Base-by-base conservation (phyloP, 1,284 basidiomycete genomes). In the Xanthoconium separans region DNA sequence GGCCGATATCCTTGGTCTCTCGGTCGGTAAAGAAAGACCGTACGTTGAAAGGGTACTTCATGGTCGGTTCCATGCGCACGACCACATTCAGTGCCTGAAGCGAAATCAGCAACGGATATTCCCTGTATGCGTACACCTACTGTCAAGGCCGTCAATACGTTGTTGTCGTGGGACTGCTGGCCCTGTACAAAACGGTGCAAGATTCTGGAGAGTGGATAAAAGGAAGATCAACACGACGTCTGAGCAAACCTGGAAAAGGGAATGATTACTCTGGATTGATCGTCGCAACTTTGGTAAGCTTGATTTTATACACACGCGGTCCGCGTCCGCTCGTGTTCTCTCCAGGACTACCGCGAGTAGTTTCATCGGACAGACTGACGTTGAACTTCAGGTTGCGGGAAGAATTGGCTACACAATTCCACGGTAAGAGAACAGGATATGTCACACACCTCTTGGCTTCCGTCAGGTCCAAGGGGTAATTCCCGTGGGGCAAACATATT, bases 1-100 rank as follows among this genome's bases (percentile, higher is more conserved):
- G 61, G 4, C 88, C 87, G 10, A 91, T 87, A 55, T 82, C 77
- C 61, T 79, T 80, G 12, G 76, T 82, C 60, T 87, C 89, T 3
- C 71, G 69, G 53, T 81, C 70, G 0, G 86, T 88, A 66, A 90
- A 91, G 71, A 91, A 91, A 0, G 87, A 89, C 2, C 86, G 78
- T 11, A 84, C 78, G 58, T 91, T 91, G 72, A 87, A 87, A 0
- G 87, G 85, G 54, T 85, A 87, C 33, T 78, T 79, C 73, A 85
- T 72, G 1, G 79, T 82, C 0, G 87, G 86, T 56, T 85, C 82
- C 85, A 87, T 88, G 15, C 88, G 79, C 34, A 90, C 79, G 15
- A 87, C 84, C 31, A 90, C 85, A 61, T 91, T 91, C 48, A 90
- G 69, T 0, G 87, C 84, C 84, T 89, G 54, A 47, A 12, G 42